These are phyloP conservation scores for Fusarium poae DNA, from an alignment of 2,329 filamentous ascomycete species.

Conservation along the genomic window DNA sequence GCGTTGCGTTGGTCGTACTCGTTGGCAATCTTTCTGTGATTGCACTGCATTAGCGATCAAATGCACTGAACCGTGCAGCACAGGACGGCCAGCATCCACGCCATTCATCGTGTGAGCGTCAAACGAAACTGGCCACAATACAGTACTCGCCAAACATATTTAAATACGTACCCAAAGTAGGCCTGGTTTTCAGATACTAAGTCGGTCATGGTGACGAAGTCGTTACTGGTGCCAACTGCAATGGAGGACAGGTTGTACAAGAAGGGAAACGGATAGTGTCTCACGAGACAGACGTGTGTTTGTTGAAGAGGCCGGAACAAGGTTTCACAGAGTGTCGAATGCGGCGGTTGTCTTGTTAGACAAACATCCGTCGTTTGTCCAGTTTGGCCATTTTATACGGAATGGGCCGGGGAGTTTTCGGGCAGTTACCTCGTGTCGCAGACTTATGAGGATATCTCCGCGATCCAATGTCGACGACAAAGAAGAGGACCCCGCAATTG, in stretches of 20 bases:
- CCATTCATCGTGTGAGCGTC: slow-evolving; percentile 15
- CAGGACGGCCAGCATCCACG: slow-evolving; percentile 1
- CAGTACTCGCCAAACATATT: neutral
- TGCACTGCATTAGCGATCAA: slow-evolving; percentile 34
- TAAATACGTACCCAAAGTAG: slow-evolving; percentile 60
- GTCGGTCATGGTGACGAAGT: slow-evolving; percentile 51
- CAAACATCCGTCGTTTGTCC: slow-evolving; percentile 10
- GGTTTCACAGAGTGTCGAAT: slow-evolving; percentile 18
- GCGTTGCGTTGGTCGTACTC: slow-evolving; percentile 66
- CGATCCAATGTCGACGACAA: slow-evolving; percentile 3
- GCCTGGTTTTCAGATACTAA: slow-evolving; percentile 54
- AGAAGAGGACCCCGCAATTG: slow-evolving; percentile 30
- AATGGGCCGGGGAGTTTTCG: slow-evolving; percentile 53
- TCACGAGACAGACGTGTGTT: slow-evolving; percentile 25
- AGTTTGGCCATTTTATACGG: slow-evolving; percentile 34
- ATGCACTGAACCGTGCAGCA: slow-evolving; percentile 6
- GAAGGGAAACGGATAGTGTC: slow-evolving; percentile 20
- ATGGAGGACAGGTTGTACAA: slow-evolving; percentile 22
- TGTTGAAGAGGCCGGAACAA: slow-evolving; percentile 12
- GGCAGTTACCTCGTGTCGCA: slow-evolving; percentile 38
- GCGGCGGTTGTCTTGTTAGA: slow-evolving; percentile 9
- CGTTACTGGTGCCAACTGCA: slow-evolving; percentile 45
- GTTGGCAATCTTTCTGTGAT: slow-evolving; percentile 49
- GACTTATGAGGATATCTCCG: slow-evolving; percentile 38
- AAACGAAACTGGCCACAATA: slow-evolving; percentile 5